Evolutionary conservation across 495 filamentous ascomycete species (phyloP), one percentile per base, ranked within the genome.

Genomic region (Tuber umbilicatum): DNA sequence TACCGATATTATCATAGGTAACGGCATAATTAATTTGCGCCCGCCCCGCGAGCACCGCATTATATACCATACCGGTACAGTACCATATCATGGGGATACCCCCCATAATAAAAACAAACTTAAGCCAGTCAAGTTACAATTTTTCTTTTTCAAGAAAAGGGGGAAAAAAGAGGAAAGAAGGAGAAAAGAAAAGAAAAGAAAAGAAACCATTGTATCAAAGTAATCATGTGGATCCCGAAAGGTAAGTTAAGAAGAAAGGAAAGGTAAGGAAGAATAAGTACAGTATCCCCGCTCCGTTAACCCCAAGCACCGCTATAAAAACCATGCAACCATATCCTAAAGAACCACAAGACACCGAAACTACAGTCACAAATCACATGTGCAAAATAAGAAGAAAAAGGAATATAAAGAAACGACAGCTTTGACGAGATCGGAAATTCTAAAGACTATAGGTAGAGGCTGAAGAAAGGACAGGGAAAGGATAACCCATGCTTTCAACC

Each of bases 331-430:
- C 27, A 35, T 31, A 35, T 31, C 55, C 55, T 19, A 27, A 64
- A 64, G 45, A 35, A 35, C 27, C 55, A 35, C 14, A 35, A 64
- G 27, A 16, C 27, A 64, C 55, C 14, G 55, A 35, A 64, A 64
- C 55, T 17, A 35, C 55, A 64, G 27, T 17, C 55, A 35, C 55
- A 19, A 64, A 27, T 35, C 55, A 35, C 55, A 64, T 64, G 55
- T 35, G n/a, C 43, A 69, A 35, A 17, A 10, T 27, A 21, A 37
- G 19, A 73, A 69, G 23, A 43, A 70, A 41, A 42, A 45, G 39
- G 31, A n/a, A 43, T 45, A 31, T 68, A 73, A 73, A 70, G 60
- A 68, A 43, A 39, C 39, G 38, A 31, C 72, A 73, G 39, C 37
- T 40, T 73, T 45, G 70, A 69, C 41, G 72, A 73, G 39, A 72